Percentiles rank a stretch among this genome's conserved stretches.
Evolutionary conservation across 2,329 filamentous ascomycete species (phyloP).

Genomic region (Volutella citrinella): DNA sequence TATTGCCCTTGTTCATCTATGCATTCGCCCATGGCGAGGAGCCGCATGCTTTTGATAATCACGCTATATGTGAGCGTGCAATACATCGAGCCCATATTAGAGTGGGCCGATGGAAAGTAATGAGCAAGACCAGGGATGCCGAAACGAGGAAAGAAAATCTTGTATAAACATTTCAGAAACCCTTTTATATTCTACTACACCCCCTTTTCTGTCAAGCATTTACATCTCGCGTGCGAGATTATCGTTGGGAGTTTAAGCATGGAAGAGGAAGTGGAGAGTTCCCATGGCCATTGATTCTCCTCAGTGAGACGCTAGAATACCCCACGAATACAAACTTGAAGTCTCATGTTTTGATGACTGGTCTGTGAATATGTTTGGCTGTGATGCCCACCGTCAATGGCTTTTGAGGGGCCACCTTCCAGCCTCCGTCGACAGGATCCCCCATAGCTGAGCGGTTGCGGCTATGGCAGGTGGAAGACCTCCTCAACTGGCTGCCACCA

Average conservation of each 20-base stretch:
- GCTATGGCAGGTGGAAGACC: slow-evolving; percentile 61
- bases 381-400: neutral
- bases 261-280: slow-evolving; percentile 19
- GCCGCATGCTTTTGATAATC: too few relatives aligned
- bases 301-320: slow-evolving; percentile 9
- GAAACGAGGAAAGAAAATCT: slow-evolving; percentile 19
- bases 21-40: slow-evolving; percentile 15
- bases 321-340: too few relatives aligned
- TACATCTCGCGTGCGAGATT: slow-evolving; percentile 27
- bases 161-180: slow-evolving; percentile 22
- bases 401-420: too few relatives aligned
- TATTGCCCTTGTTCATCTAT: slow-evolving; percentile 18
- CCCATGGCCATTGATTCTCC: slow-evolving; percentile 14
- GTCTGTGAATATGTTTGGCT: neutral
- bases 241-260: slow-evolving; percentile 27
- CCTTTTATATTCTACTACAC: slow-evolving; percentile 12
- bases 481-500: slow-evolving; percentile 72
- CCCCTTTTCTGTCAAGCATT: slow-evolving; percentile 21
- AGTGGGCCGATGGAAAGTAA: slow-evolving; percentile 19
- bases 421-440: too few relatives aligned
- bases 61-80: too few relatives aligned
- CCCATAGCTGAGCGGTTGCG: too few relatives aligned
- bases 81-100: too few relatives aligned
- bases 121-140: slow-evolving; percentile 15
- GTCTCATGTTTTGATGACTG: too few relatives aligned